Base-by-base conservation (phyloP, 1,284 basidiomycete species). In the Tremellales sp. region DNA sequence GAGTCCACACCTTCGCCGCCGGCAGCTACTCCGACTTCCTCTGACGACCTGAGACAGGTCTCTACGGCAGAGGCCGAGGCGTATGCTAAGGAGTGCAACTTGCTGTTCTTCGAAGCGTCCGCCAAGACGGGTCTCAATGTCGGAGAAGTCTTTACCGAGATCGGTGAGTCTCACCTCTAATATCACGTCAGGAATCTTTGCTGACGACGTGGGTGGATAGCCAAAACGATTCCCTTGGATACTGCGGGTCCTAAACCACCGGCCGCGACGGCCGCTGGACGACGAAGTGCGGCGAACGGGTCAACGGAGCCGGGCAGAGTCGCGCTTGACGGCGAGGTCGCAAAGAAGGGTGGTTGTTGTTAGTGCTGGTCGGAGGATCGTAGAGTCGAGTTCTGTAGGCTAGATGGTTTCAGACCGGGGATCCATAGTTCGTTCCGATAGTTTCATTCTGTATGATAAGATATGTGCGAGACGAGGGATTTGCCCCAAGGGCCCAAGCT, bases 71-170 rank as follows among this genome's bases (percentile, higher is more conserved):
- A 97, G 75, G 95, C 94, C 1, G 85, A 92, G 71, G 89, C 90
- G 7, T 98, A 98, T 71, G 94, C 95, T 9, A 83, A 87, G 53
- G 95, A 98, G 73, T 83, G 85, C 27, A 87, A 88, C 1, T 72
- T 99, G 46, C 76, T 98, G 46, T 98, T 98, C 79, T 97, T 97
- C 63, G 94, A 99, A 77, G 97, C 94, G 18, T 89, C 85, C 65
- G 94, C 94, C 34, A 99, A 98, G 84, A 95, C 91, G 8, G 95
- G 95, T 32, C 87, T 94, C 61, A 93, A 93, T 38, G 83, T 99
- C 44, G 86, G 93, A 38, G 94, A 98, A 66, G 84, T 98, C 27
- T 99, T 99, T 70, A 98, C 94, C 7, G 95, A 98, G 74, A 95
- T 97, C 65, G 92, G 91, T 93, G 52, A 52, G 84, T 74, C 24